These are phyloP conservation scores for Candida gorgasii DNA, from an alignment of 805 yeast genomes.

Conservation along the genomic window DNA sequence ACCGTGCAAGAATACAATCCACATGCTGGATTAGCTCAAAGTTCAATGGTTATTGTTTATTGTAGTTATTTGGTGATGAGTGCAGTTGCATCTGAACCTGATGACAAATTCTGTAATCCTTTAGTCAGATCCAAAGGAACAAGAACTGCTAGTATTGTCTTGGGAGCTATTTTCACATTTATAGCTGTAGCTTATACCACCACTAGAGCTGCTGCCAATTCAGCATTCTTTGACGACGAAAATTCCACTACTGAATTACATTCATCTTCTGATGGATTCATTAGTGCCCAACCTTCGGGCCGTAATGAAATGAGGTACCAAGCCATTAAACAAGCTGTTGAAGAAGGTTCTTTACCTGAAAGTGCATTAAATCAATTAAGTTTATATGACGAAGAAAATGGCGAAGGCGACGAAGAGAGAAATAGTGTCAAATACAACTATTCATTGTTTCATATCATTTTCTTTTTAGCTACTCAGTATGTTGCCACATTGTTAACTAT, in stretches of 20 bases:
- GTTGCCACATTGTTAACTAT: conserved; percentile 91
- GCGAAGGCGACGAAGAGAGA: conserved; percentile 55
- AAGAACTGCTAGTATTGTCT: conserved; percentile 78
- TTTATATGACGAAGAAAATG: conserved; percentile 48
- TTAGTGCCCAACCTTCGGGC: conserved; percentile 49
- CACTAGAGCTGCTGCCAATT: conserved; percentile 85
- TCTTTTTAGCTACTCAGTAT: conserved; percentile 95
- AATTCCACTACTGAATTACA: conserved; percentile 26
- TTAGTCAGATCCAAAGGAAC: conserved; percentile 86
- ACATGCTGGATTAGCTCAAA: conserved; percentile 93
- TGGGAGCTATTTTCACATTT: conserved; percentile 93
- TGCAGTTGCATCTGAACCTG: conserved; percentile 96
- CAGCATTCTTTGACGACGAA: conserved; percentile 42
- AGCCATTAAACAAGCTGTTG: conserved; percentile 93
- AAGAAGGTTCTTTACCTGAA: conserved; percentile 91
- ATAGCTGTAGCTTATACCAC: conserved; percentile 96
- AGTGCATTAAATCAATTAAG: conserved; percentile 81
- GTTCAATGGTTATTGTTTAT: conserved; percentile 92
- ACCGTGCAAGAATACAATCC: conserved; percentile 90
- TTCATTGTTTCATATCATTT: conserved; percentile 83
- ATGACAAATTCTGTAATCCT: conserved; percentile 90
- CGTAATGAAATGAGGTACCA: conserved; percentile 78
- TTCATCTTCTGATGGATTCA: conserved; percentile 41
- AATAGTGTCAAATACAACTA: conserved; percentile 77
- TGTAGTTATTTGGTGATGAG: conserved; percentile 89